A percentile compares a stretch with the other conserved stretches of the same genome.
phyloP scores from a whole-genome alignment of 2,329 filamentous ascomycete genomes.

The Cladophialophora chaetospira region DNA sequence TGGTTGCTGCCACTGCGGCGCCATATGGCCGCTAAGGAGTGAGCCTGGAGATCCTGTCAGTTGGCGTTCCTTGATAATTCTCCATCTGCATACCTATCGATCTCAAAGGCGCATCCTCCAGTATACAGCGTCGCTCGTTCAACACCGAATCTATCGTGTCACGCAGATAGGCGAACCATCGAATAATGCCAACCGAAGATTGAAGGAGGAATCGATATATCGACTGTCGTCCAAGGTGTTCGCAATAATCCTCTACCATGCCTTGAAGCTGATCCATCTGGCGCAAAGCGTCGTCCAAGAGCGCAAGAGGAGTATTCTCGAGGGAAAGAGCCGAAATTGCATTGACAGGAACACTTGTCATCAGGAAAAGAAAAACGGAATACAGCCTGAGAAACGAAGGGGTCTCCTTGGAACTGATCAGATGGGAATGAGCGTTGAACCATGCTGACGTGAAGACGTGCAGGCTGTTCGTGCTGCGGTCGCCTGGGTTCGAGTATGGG shows the following conservation, averaged over 20 bases:
- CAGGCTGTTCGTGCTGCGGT: constrained; percentile 8
- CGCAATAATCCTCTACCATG: constrained; percentile 13
- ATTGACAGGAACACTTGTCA: constrained; percentile 19
- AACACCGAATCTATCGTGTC: constrained; percentile 22
- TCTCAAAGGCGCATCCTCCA: constrained; percentile 13
- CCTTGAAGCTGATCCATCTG: constrained; percentile 18
- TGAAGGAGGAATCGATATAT: constrained; percentile 22
- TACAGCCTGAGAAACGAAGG: constrained; percentile 21
- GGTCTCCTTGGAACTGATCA: constrained; percentile 5
- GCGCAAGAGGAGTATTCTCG: constrained; percentile 4
- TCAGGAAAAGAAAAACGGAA: constrained; percentile 22
- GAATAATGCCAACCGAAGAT: constrained; percentile 17
- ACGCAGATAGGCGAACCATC: constrained; percentile 19
- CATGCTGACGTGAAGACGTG: constrained; percentile 19
- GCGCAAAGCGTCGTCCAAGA: constrained; percentile 13
- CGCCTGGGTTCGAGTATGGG: background rate
- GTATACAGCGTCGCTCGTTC: constrained; percentile 10
- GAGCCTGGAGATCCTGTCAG: background rate
- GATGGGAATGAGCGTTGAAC: constrained; percentile 16
- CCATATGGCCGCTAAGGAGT: background rate
- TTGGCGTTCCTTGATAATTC: background rate
- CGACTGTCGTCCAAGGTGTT: constrained; percentile 5
- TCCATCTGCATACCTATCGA: constrained; percentile 8
- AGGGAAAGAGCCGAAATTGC: background rate
- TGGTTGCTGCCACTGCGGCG: constrained; percentile 10